Base-by-base conservation (phyloP, 2,329 filamentous ascomycete genomes). In the Exophiala phaeomuriformis region DNA sequence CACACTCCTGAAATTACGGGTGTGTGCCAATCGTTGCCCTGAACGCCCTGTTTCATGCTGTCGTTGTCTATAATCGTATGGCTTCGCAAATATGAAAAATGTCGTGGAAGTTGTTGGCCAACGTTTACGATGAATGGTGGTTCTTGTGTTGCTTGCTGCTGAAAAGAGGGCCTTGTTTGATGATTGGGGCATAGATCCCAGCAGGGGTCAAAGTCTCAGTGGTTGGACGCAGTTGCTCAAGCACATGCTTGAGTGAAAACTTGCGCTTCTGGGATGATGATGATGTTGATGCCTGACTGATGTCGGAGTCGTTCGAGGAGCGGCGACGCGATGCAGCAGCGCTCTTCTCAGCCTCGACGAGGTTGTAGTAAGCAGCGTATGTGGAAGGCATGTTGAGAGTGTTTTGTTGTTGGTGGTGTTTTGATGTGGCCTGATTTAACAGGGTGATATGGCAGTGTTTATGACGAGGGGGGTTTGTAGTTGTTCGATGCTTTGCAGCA, bases 351-450 rank as follows among this genome's bases (percentile, higher is more conserved):
- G 53, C 58, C 33, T 56, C 46, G 7, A 49, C 32, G 39, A 62
- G 47, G 58, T 59, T 59, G 51, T 58, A 56, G 48, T 59, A 62
- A 30, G 53, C 58, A n/a, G 54, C 46, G 52, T 61, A 57, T 36
- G 52, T 57, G 12, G 52, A 36, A 35, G 50, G 54, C 61, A 63
- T 63, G 47, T 47, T 44, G 29, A 29, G 51, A 51, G n/a, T 12
- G 55, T 33, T 40, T 46, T 35, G 47, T 12, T 50, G 42, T 52
- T 45, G 33, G 33, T 45, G 32, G 28, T 47, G 44, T 5, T 4
- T 28, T 37, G 44, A 47, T 30, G 35, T 32, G 10, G 44, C 3
- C 19, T 8, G 39, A 6, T 42, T 9, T 36, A 36, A 36, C 7
- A 36, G 33, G 7, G 7, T 7, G n/a, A n/a, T 36, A 36, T n/a